These are phyloP conservation scores for Phytophthora ohioensis DNA, from an alignment of 352 stramenopile genomes.

Conservation along the genomic window DNA sequence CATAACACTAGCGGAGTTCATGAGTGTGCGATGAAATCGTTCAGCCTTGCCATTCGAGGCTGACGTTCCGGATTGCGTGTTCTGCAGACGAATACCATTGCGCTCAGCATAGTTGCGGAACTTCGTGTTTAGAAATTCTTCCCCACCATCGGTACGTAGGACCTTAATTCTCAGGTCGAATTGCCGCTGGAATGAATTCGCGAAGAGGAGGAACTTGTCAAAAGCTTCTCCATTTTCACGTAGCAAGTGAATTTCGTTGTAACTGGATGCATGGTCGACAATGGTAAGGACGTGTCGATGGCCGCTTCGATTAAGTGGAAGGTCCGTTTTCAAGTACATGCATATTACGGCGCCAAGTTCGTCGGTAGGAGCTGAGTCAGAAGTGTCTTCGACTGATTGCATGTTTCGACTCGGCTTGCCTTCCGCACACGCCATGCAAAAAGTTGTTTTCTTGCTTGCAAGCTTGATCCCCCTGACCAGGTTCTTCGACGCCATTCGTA, in stretches of 20 bases:
- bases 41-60: conserved; percentile 16
- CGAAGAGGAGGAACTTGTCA: conserved; percentile 3
- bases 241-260: conserved; percentile 16
- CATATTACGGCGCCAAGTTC: conserved; percentile 18
- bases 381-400: conserved; percentile 9
- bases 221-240: conserved; percentile 20
- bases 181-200: conserved; percentile 11
- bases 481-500: too few species aligned
- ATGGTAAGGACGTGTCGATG: conserved; percentile 20
- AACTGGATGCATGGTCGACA: conserved; percentile 20
- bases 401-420: conserved; percentile 7
- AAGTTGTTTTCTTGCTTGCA: neutral
- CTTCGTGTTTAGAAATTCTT: conserved; percentile 6
- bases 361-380: conserved; percentile 16
- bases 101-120: neutral
- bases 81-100: conserved; percentile 4
- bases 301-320: conserved; percentile 1
- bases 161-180: conserved; percentile 3
- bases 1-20: conserved; percentile 7
- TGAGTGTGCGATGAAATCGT: neutral
- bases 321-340: conserved; percentile 22
- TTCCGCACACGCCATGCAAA: conserved; percentile 20
- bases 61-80: conserved; percentile 1
- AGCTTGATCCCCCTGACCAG: too few species aligned
- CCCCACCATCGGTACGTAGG: conserved; percentile 6